These are phyloP conservation scores for Blastobotrys elegans DNA, from an alignment of 1,139 yeast species.

Conservation along the genomic window DNA sequence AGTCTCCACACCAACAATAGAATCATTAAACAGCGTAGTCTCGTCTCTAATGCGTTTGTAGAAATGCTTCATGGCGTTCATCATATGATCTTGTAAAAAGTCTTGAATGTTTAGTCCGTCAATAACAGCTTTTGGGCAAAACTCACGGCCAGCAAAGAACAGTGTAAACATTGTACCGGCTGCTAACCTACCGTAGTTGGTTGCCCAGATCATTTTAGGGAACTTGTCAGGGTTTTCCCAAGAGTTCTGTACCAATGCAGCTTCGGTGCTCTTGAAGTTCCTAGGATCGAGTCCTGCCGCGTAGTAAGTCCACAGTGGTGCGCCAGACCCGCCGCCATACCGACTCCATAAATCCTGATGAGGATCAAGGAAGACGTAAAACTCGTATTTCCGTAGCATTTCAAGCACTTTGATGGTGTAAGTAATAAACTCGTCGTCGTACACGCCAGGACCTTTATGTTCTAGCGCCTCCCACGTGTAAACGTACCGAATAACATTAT, in stretches of 20 bases:
- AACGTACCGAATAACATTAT: conserved; percentile 68
- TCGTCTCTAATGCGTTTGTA: conserved; percentile 46
- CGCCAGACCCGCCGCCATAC: conserved; percentile 90
- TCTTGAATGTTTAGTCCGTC: conserved; percentile 71
- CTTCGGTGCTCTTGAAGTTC: conserved; percentile 60
- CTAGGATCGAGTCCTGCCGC: conserved; percentile 88
- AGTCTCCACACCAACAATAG: conserved; percentile 67
- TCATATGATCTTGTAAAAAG: conserved; percentile 59
- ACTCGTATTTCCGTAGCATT: conserved; percentile 56
- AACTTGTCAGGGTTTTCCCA: conserved; percentile 44
- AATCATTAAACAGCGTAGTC: conserved; percentile 50
- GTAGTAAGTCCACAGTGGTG: conserved; percentile 92
- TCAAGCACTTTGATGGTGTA: conserved; percentile 61
- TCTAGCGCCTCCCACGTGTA: conserved; percentile 93
- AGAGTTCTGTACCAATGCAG: conserved; percentile 66
- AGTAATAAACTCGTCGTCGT: conserved; percentile 72
- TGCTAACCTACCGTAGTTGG: conserved; percentile 76
- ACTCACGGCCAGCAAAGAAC: conserved; percentile 71
- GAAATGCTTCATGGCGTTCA: conserved; percentile 49
- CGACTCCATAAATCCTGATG: conserved; percentile 97
- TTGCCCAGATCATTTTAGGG: conserved; percentile 92
- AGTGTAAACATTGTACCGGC: conserved; percentile 78
- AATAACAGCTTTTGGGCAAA: conserved; percentile 62
- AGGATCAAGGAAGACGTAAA: conserved; percentile 79
- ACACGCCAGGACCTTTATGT: conserved; percentile 79